Percentiles rank a stretch among this genome's conserved stretches.
These are phyloP conservation scores for Pseudogymnoascus sp. DNA, from an alignment of 2,329 filamentous ascomycete species.

Conservation along the genomic window DNA sequence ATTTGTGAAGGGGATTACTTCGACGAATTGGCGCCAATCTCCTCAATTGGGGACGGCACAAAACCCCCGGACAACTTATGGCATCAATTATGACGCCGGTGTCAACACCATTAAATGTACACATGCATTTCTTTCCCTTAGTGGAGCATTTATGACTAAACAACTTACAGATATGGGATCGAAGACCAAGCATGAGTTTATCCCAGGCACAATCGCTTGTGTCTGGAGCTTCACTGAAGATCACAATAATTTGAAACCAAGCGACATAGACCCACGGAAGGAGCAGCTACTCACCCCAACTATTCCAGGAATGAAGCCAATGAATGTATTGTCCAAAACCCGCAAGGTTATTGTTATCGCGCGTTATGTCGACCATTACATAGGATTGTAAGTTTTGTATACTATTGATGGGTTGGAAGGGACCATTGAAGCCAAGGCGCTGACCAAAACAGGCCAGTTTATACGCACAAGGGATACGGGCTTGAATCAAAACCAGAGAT, in stretches of 20 bases:
- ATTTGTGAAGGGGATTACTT: neutral
- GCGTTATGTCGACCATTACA: neutral
- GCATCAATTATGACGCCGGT: neutral
- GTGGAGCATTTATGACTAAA: neutral
- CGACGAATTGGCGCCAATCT: neutral
- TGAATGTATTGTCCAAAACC: neutral
- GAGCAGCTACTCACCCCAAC: neutral
- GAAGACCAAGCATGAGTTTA: neutral
- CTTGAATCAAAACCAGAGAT: neutral
- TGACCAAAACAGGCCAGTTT: neutral
- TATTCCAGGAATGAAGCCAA: neutral
- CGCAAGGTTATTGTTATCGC: neutral
- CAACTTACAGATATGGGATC: neutral
- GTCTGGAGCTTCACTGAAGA: neutral
- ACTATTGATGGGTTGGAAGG: neutral
- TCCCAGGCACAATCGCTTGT: neutral
- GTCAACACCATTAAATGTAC: neutral
- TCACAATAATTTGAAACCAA: no score
- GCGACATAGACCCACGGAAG: neutral
- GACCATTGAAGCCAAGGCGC: neutral
- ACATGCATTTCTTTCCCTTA: neutral
- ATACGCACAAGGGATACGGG: neutral
- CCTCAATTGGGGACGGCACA: neutral
- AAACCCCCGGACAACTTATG: neutral
- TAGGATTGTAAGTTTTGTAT: neutral